Evolutionary conservation across 306 rosid genomes (phyloP).

Genomic region (Urtica urens): DNA sequence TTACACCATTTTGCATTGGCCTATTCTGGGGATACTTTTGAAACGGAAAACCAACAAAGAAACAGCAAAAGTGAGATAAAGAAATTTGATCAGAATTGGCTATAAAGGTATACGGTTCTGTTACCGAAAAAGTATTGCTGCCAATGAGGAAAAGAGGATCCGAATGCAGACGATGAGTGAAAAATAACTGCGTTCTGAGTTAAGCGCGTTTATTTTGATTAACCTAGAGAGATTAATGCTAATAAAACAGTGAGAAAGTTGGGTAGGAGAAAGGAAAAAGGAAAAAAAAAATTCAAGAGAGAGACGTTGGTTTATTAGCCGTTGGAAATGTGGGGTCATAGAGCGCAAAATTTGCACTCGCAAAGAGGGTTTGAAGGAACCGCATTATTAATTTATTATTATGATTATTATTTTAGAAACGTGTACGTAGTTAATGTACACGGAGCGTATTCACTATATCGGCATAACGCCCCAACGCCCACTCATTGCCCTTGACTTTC

Average conservation of each 20-base stretch:
- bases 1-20: not conserved
- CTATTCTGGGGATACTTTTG: conserved; percentile 9
- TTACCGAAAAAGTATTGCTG: not conserved
- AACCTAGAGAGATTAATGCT: not conserved
- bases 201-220: not conserved
- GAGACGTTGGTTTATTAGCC: conserved; percentile 22
- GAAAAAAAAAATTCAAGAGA: conserved; percentile 1
- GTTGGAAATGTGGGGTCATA: conserved; percentile 25
- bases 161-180: not conserved
- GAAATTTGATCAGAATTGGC: not conserved
- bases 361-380: not conserved
- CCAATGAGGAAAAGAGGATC: not conserved
- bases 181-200: not conserved
- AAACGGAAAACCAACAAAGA: conserved; percentile 1
- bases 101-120: not conserved
- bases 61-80: not conserved
- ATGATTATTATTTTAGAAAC: too few relatives aligned
- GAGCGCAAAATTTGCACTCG: not conserved
- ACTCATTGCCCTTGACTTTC: not conserved
- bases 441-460: not conserved
- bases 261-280: conserved; percentile 9
- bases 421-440: too few relatives aligned
- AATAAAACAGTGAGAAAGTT: conserved; percentile 19
- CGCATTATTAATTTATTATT: not conserved
- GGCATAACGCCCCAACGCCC: not conserved